phyloP scores from a whole-genome alignment of 257 asterid genomes.

The Nicotiana sylvestris region DNA sequence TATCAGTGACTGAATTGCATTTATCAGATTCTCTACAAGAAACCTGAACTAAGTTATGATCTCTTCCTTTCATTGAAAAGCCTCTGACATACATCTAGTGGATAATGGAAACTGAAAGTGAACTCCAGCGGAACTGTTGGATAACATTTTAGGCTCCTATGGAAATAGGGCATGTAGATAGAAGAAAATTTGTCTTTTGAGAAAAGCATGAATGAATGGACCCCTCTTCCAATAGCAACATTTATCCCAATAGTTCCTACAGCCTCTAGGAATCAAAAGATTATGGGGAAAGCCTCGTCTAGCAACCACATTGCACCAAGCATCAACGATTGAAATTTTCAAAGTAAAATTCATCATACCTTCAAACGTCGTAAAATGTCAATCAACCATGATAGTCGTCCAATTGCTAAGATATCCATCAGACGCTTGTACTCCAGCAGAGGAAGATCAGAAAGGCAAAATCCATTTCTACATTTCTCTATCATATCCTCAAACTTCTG shows the following conservation, averaged over 20 bases:
- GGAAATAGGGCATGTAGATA: background rate
- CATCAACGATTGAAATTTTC: background rate
- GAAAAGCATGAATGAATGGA: background rate
- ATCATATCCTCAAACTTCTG: constrained; percentile 58
- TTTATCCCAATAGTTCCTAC: background rate
- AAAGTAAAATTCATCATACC: constrained; percentile 36
- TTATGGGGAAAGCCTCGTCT: background rate
- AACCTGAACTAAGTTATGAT: background rate
- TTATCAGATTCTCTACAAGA: background rate
- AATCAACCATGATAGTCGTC: constrained; percentile 66
- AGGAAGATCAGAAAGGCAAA: constrained; percentile 73
- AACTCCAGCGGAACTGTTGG: background rate
- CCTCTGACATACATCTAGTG: background rate
- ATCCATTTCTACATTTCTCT: constrained; percentile 60
- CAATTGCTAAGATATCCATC: constrained; percentile 74
- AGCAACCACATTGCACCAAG: background rate
- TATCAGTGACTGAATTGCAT: background rate
- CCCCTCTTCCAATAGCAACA: background rate
- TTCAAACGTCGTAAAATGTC: constrained; percentile 70
- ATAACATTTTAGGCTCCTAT: background rate
- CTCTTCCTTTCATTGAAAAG: background rate
- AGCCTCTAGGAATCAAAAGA: background rate
- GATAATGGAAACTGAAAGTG: background rate
- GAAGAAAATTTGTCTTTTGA: background rate
- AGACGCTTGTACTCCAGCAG: constrained; percentile 52